Conservation (phyloP, 2,329 filamentous ascomycete species). For the Podosphaera xanthii region DNA sequence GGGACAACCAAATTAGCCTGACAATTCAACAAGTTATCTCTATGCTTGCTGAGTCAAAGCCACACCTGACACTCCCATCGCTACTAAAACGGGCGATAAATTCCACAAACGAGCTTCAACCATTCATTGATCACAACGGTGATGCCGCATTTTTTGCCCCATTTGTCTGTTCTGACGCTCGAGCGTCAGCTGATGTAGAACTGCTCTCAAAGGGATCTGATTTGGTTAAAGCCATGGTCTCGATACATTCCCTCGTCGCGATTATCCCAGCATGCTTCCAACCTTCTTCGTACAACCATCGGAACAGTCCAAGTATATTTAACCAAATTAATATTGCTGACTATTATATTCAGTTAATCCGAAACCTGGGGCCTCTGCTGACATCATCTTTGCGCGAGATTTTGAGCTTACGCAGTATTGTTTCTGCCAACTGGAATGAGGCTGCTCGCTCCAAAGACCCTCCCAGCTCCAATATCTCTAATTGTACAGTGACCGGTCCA, state of each 20-base stretch:
- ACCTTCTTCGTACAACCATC: conserved; percentile 32
- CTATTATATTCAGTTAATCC: conserved; percentile 53
- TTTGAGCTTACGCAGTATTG: conserved; percentile 45
- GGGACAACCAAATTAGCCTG: conserved; percentile 41
- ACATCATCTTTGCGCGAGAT: conserved; percentile 70
- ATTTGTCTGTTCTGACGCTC: conserved; percentile 27
- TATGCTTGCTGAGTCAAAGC: conserved; percentile 56
- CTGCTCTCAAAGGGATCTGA: conserved; percentile 43
- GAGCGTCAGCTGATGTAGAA: conserved; percentile 19
- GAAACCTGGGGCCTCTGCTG: conserved; percentile 54
- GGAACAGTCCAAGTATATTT: conserved; percentile 34
- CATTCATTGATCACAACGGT: conserved; percentile 32
- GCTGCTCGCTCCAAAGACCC: conserved; percentile 9
- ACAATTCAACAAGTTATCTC: conserved; percentile 54
- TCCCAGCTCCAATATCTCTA: conserved; percentile 7
- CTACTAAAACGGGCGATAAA: conserved; percentile 51
- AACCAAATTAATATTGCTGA: conserved; percentile 64
- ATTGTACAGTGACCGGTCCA: conserved; percentile 4
- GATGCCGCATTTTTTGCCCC: conserved; percentile 44
- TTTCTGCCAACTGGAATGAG: conserved; percentile 42
- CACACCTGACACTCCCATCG: conserved; percentile 61
- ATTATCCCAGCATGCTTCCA: conserved; percentile 55
- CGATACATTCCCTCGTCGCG: conserved; percentile 52
- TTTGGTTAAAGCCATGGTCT: conserved; percentile 56
- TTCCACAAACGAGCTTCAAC: conserved; percentile 42